Percentiles rank a stretch among this genome's conserved stretches.
Evolutionary conservation across 495 filamentous ascomycete species (phyloP).

Genomic region (Sporormia fimetaria): DNA sequence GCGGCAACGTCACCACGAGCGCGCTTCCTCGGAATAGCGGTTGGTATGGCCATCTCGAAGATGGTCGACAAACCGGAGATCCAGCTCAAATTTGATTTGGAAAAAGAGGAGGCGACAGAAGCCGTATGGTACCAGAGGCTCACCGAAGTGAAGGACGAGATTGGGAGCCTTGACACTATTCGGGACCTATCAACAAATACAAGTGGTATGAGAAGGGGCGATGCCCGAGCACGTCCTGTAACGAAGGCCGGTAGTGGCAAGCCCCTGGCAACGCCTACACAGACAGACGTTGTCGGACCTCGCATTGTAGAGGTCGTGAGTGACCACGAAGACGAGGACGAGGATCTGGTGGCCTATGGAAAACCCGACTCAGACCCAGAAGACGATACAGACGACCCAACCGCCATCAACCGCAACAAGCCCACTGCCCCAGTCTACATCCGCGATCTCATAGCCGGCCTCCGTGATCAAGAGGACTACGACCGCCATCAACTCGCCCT

Average conservation of each 20-base stretch:
- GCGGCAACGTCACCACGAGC: constrained; percentile 59
- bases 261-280: constrained; percentile 28
- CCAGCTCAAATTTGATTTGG: constrained; percentile 69
- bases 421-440: constrained; percentile 86
- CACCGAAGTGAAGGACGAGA: constrained; percentile 47
- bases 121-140: constrained; percentile 68
- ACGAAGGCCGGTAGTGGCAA: too few species aligned
- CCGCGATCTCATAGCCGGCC: constrained; percentile 65
- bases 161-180: constrained; percentile 47
- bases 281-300: constrained; percentile 52
- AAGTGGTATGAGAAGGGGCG: too few species aligned
- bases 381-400: constrained; percentile 88
- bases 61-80: constrained; percentile 67
- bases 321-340: constrained; percentile 57
- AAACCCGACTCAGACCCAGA: constrained; percentile 89
- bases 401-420: constrained; percentile 68
- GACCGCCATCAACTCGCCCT: constrained; percentile 76
- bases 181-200: constrained; percentile 28
- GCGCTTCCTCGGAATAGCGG: constrained; percentile 79
- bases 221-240: too few species aligned
- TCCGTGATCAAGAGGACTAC: constrained; percentile 71
- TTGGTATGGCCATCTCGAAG: constrained; percentile 69
- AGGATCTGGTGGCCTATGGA: constrained; percentile 67
- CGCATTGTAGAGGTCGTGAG: constrained; percentile 32
- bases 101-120: constrained; percentile 62